Base-by-base conservation (phyloP, 2,329 filamentous ascomycete species). In the Colletotrichum magnum region DNA sequence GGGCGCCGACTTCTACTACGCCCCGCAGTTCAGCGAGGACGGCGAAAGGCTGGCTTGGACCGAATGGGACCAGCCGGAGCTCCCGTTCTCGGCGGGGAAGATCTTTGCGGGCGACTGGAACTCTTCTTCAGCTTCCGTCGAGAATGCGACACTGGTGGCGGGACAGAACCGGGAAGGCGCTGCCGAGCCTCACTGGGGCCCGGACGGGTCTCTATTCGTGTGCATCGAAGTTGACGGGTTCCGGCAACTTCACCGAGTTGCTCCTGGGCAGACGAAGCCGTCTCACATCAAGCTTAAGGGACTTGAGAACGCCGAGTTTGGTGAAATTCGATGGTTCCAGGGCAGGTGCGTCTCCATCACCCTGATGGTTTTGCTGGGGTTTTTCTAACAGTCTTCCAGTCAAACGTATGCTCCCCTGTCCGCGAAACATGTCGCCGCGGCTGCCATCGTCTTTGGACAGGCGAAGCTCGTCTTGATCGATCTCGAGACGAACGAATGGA, bases 61-160 rank as follows among this genome's bases (percentile, higher is more conserved):
- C 13, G 83, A 88, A 68, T 89, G 87, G 87, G 77, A 84, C 18
- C 85, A 88, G 71, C 87, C 86, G 0, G 80, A 85, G 57, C 82
- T 89, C 77, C 85, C 85, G 0, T 89, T 86, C 78, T 82, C 82
- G 1, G 81, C 82, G 1, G 82, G 81, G 2, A 80, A 83, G 63
- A 73, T 88, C 1, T 82, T 81, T 72, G 72, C 80, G 53, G 85
- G 82, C 0, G 77, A 81, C 7, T 88, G 84, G 80, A 54, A 36
- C 32, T 36, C 76, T 13, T 59, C 59, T 1, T 73, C 78, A 51
- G 79, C 77, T 0, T 73, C 74, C 2, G 60, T 85, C 10, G 72
- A 71, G 4, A 78, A 81, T 16, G 50, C 73, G 3, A 77, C 68
- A 0, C 71, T 79, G 1, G 70, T 88, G n/a, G 81, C 84, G 13